Base-by-base conservation (phyloP, 2,329 filamentous ascomycete genomes). In the Fusarium praegraminearum region DNA sequence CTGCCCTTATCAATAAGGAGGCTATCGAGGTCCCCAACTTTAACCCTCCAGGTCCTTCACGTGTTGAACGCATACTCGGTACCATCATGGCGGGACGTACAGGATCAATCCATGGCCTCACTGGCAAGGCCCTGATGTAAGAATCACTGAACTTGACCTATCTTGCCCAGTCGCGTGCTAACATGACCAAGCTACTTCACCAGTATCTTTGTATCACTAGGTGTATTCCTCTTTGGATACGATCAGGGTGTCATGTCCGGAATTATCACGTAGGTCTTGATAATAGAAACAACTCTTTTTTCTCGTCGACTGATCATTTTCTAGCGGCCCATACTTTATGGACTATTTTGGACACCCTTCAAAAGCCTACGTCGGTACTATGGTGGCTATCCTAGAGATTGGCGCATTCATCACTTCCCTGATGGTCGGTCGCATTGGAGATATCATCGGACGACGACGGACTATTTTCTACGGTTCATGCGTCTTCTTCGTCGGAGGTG, bases 331-430 rank as follows among this genome's bases (percentile, higher is more conserved):
- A 12, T 92, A 91, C 79, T 99, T 99, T 79, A 93, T 91, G 79
- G 89, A 94, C 78, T 97, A 97, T 80, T 98, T 99, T 81, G 86
- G 94, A 75, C 90, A 98, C 75, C 96, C 96, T 22, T 91, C 93
- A 26, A 88, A 89, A 74, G 93, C 94, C 47, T 89, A 97, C 78
- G 90, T 99, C 62, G 96, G 95, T 63, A 98, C 94, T 30, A 98
- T 98, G 91, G 96, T 99, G 61, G 95, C 96, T 71, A 98, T 99
- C 75, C 87, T 99, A 62, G 95, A 98, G 82, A 85, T 98, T 55
- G 96, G 96, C 63, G 96, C 96, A 38, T 92, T 99, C 67, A 91
- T 97, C 75, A 92, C 95, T 22, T 98, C 95, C 2, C 82, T 99
- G 13, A 80, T 91, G 32, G 93, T 98, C 36, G 96, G 96, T 51